Base-by-base conservation (phyloP, 768 basidiomycete species). In the Russula brevipes region DNA sequence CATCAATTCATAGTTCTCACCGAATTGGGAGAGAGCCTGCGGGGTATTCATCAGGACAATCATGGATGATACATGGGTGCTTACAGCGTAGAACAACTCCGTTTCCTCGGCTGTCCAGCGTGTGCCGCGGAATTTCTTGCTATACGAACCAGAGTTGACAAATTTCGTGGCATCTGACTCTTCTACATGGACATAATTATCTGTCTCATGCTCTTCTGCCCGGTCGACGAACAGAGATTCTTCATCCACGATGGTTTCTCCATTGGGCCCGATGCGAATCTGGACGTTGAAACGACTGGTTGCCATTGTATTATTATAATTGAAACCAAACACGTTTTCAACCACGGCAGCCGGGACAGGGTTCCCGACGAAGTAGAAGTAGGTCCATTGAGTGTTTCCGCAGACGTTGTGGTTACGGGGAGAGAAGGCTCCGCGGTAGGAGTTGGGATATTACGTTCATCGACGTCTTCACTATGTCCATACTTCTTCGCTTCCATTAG, bases 31-130 rank as follows among this genome's bases (percentile, higher is more conserved):
- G 36, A 95, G 76, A n/a, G 90, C 91, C 94, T 95, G 69, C n/a
- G 38, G 49, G n/a, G 12, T 17, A 7, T 59, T 46, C 31, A 39
- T 55, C 52, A 42, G 11, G 41, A 14, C 41, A 54, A 31, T 7
- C 46, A 12, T 24, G 51, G 56, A 39, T 11, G 10, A 52, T 45
- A 45, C 30, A 47, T 2, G 45, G 14, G n/a, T 0, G 42, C 87
- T 68, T 69, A 94, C 93, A 62, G 92, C 81, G 72, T 85, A 96
- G 72, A 96, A 96, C 19, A 86, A 73, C 60, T 94, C 92, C 0
- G 94, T 96, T 73, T 95, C 94, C 64, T 88, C 89, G n/a, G 82
- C 82, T 72, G 85, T 88, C 94, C 94, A 96, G 19, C 92, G 84
- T 16, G 87, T 87, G 10, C 89, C 88, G n/a, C 87, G 82, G 61